These are phyloP conservation scores for Rhodotorula sp. DNA, from an alignment of 1,284 basidiomycete genomes.

Conservation along the genomic window DNA sequence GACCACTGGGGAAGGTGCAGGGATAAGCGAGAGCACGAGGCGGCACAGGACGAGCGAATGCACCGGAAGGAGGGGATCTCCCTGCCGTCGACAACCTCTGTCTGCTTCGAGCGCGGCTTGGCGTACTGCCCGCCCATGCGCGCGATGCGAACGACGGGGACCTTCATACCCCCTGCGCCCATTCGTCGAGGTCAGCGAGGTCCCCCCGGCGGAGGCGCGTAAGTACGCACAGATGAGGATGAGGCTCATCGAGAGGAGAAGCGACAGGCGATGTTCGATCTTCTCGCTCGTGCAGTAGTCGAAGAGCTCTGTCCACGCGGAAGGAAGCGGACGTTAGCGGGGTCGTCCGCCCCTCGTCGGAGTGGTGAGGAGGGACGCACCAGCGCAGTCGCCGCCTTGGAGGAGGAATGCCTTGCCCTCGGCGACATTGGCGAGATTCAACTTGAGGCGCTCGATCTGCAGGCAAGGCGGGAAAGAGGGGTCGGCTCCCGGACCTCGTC, in stretches of 20 bases:
- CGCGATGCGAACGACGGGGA: constrained; percentile 85
- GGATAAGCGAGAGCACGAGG: neutral
- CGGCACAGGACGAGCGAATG: constrained; percentile 37
- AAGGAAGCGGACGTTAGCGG: neutral
- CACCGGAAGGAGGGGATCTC: constrained; percentile 72
- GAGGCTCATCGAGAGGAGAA: constrained; percentile 92
- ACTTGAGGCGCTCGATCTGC: constrained; percentile 81
- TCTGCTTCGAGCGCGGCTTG: constrained; percentile 86
- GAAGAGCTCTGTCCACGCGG: constrained; percentile 52
- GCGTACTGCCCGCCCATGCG: constrained; percentile 96
- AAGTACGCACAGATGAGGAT: constrained; percentile 55
- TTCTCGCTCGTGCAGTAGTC: constrained; percentile 67
- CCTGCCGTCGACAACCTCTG: constrained; percentile 60
- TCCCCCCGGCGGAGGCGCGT: too few species aligned
- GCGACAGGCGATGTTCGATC: constrained; percentile 88
- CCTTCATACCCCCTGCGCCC: constrained; percentile 37
- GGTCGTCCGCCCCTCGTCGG: too few species aligned
- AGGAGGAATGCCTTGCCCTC: constrained; percentile 88
- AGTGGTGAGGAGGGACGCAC: constrained; percentile 4
- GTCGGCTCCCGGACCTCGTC: constrained; percentile 4
- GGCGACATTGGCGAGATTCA: constrained; percentile 77
- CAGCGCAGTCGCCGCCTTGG: constrained; percentile 96
- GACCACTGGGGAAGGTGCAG: constrained; percentile 63
- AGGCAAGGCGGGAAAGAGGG: neutral
- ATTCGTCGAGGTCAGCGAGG: neutral